Evolutionary conservation across 2,329 filamentous ascomycete species (phyloP).

Genomic region (Aspergillus tamarii): DNA sequence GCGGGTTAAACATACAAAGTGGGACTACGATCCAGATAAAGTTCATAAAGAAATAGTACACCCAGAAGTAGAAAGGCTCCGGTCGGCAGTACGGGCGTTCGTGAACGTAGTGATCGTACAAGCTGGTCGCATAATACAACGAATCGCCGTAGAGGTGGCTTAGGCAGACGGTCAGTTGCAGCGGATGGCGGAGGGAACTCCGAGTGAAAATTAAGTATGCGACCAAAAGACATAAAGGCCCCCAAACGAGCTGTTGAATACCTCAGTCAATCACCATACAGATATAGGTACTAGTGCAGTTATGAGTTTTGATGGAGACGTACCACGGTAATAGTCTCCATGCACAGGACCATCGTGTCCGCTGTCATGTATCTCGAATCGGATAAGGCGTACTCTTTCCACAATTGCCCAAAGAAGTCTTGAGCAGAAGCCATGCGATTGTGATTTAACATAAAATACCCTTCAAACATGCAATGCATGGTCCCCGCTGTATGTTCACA

Average conservation of each 20-base stretch:
- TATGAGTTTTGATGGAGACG: slow-evolving; percentile 32
- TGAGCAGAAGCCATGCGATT: slow-evolving; percentile 66
- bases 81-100: slow-evolving; percentile 61
- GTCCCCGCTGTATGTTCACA: slow-evolving; percentile 40
- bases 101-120: slow-evolving; percentile 62
- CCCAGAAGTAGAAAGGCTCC: slow-evolving; percentile 67
- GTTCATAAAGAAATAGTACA: slow-evolving; percentile 69
- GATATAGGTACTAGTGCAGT: not conserved
- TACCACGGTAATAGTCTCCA: slow-evolving; percentile 81
- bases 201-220: slow-evolving; percentile 58
- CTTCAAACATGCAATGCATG: slow-evolving; percentile 81
- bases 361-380: slow-evolving; percentile 85
- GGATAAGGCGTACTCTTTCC: slow-evolving; percentile 89
- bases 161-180: slow-evolving; percentile 64
- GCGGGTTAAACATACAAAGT: slow-evolving; percentile 47
- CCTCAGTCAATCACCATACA: slow-evolving; percentile 3
- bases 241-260: slow-evolving; percentile 57
- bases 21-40: slow-evolving; percentile 68
- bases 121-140: slow-evolving; percentile 66
- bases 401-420: slow-evolving; percentile 78
- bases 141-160: slow-evolving; percentile 68
- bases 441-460: slow-evolving; percentile 77
- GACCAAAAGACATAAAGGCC: slow-evolving; percentile 62
- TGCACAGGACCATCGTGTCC: slow-evolving; percentile 82
- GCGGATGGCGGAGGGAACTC: slow-evolving; percentile 60